Percentiles rank a stretch among this genome's conserved stretches.
phyloP scores from a whole-genome alignment of 345 rosid genomes.

The Pistacia vera region DNA sequence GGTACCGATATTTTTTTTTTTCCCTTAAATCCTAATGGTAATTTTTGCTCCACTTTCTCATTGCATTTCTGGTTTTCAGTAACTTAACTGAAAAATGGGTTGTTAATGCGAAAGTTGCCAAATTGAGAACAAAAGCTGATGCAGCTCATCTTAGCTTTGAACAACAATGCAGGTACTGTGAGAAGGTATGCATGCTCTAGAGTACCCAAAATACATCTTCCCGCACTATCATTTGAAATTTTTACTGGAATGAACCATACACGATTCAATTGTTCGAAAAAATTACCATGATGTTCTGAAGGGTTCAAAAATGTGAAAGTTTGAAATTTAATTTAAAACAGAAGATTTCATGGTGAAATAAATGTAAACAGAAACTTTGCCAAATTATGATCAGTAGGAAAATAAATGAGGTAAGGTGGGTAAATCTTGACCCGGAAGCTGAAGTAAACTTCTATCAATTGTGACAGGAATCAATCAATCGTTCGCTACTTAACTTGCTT shows the following conservation, averaged over 20 bases:
- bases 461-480: conserved; percentile 65
- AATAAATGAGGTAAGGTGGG: no score
- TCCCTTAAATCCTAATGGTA: not conserved
- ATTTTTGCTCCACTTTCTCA: conserved; percentile 9
- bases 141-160: conserved; percentile 72
- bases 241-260: not conserved
- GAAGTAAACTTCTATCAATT: conserved; percentile 7
- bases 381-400: no score
- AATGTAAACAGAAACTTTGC: no score
- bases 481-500: conserved; percentile 60
- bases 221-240: not conserved
- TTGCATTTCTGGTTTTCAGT: conserved; percentile 29
- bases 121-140: conserved; percentile 59
- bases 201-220: not conserved
- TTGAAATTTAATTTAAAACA: no score
- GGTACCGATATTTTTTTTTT: not conserved
- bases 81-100: conserved; percentile 89
- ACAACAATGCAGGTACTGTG: conserved; percentile 82
- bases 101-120: conserved; percentile 67
- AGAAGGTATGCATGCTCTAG: conserved; percentile 55
- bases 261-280: not conserved
- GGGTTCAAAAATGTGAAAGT: no score
- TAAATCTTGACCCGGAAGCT: not conserved
- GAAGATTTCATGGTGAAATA: no score
- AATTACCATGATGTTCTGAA: no score